phyloP scores from a whole-genome alignment of 2,329 filamentous ascomycete genomes.

The Colletotrichum kahawae region DNA sequence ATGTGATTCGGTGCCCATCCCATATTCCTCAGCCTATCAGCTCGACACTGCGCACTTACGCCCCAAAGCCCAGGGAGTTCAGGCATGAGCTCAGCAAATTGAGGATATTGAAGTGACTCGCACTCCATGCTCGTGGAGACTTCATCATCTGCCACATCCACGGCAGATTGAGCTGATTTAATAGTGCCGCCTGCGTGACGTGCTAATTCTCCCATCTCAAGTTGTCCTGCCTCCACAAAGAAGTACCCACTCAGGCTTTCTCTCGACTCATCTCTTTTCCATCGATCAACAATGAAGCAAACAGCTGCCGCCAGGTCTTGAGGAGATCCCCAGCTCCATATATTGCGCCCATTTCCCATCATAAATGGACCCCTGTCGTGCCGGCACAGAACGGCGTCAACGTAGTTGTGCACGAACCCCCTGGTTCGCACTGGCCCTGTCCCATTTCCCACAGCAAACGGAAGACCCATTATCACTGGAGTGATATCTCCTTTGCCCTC shows the following conservation, averaged over 20 bases:
- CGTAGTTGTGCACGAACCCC: background rate
- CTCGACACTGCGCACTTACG: background rate
- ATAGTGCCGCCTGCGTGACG: background rate
- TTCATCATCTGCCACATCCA: background rate
- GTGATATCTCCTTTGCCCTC: background rate
- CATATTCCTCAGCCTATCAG: background rate
- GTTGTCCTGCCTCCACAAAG: background rate
- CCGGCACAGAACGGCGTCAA: background rate
- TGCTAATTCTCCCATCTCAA: background rate
- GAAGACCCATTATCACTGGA: background rate
- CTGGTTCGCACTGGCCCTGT: background rate
- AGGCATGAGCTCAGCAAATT: background rate
- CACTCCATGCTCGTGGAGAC: background rate
- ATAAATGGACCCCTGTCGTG: background rate
- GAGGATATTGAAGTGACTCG: background rate
- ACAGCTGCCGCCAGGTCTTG: background rate
- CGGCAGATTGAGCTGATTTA: background rate
- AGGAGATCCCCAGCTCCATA: background rate
- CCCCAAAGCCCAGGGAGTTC: background rate
- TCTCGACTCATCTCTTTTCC: background rate
- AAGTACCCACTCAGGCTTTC: background rate
- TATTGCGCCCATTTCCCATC: background rate
- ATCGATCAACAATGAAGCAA: background rate
- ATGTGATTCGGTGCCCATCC: background rate
- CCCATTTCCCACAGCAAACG: background rate